phyloP scores from a whole-genome alignment of 164 flowering plant genomes.

The Stephania yunnanensis region DNA sequence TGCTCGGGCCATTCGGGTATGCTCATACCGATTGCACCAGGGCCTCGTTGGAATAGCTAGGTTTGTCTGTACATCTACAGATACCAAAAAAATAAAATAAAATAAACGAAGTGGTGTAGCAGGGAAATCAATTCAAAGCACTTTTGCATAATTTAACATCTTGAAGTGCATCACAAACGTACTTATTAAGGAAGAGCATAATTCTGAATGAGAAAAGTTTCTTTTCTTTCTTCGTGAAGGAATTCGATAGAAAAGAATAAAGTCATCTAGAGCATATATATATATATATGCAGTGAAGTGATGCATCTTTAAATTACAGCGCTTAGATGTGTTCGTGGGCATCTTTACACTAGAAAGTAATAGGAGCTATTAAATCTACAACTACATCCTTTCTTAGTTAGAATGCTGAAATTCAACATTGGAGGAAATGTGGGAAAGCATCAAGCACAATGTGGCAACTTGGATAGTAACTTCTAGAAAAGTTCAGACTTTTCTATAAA shows the following conservation, averaged over 20 bases:
- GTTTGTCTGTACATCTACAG: too few species aligned
- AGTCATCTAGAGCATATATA: not conserved
- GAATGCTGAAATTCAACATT: too few species aligned
- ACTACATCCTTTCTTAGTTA: not conserved
- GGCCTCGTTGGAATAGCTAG: too few species aligned
- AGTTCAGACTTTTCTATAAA: too few species aligned
- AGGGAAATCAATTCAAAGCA: not conserved
- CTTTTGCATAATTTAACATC: not conserved
- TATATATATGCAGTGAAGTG: not conserved
- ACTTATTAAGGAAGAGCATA: not conserved
- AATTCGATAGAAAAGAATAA: not conserved
- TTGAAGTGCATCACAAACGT: not conserved
- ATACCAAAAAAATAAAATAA: too few species aligned
- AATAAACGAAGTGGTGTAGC: not conserved
- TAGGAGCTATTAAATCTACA: not conserved
- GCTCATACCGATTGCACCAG: too few species aligned
- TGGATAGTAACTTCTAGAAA: too few species aligned
- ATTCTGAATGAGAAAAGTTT: not conserved
- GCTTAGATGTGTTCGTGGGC: not conserved
- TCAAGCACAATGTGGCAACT: too few species aligned
- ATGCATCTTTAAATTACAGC: not conserved
- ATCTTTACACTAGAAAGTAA: not conserved
- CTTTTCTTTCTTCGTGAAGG: not conserved
- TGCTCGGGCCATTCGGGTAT: too few species aligned
- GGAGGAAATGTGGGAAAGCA: too few species aligned